Percentiles rank a stretch among this genome's conserved stretches.
Conservation (phyloP, 2,329 filamentous ascomycete genomes). For the Diaporthe caulivora region DNA sequence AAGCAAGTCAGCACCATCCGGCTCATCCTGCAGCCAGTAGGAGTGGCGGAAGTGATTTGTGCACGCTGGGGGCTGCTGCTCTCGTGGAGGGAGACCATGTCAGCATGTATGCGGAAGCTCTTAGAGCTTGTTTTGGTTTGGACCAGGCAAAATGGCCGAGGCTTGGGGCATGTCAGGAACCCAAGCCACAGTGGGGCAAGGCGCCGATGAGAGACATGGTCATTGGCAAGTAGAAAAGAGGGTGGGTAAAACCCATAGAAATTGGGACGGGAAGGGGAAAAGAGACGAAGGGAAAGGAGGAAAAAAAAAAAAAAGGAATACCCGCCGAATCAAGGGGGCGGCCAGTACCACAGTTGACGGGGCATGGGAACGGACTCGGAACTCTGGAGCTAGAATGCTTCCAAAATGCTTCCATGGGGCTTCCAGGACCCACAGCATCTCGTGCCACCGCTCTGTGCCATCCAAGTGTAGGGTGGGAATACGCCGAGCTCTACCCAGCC, state of each 20-base stretch:
- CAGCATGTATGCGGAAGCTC: not conserved
- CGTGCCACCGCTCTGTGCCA: conserved; percentile 3
- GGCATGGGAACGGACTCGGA: not conserved
- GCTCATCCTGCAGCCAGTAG: not conserved
- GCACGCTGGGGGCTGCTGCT: not conserved
- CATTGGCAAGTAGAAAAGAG: not conserved
- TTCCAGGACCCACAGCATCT: not conserved
- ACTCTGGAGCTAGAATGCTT: conserved; percentile 8
- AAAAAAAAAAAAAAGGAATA: not conserved
- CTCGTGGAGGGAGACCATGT: not conserved
- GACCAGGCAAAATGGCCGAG: conserved; percentile 13
- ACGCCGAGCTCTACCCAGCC: conserved; percentile 16
- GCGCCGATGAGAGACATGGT: not conserved
- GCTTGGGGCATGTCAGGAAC: conserved; percentile 26
- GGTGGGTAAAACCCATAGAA: not conserved
- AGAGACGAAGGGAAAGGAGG: too few species aligned
- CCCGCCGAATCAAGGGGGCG: conserved; percentile 24
- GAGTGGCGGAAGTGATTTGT: not conserved
- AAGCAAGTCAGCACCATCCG: not conserved
- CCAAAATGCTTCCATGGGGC: conserved; percentile 25
- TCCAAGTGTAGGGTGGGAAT: not conserved
- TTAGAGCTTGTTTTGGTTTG: conserved; percentile 22
- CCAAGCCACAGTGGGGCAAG: conserved; percentile 21
- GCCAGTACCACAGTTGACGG: not conserved
- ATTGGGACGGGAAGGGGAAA: not conserved